These are phyloP conservation scores for Aspergillus terreus DNA, from an alignment of 2,329 filamentous ascomycete genomes.

Conservation along the genomic window DNA sequence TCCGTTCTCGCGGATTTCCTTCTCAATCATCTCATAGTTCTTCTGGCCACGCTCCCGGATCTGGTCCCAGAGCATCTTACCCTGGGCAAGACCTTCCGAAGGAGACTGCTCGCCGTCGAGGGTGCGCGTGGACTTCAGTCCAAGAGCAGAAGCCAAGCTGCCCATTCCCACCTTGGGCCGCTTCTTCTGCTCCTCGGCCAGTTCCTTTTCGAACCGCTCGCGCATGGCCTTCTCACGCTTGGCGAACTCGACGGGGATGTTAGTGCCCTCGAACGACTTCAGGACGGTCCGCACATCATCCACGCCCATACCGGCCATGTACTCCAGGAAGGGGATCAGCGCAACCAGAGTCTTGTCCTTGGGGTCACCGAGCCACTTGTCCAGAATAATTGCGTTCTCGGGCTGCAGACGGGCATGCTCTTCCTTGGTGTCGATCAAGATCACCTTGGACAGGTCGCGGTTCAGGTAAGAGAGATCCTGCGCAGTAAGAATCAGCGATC, in stretches of 20 bases:
- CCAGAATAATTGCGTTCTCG: constrained; percentile 90
- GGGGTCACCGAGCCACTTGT: constrained; percentile 82
- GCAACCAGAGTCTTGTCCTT: constrained; percentile 82
- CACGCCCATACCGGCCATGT: constrained; percentile 90
- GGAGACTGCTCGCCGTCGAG: constrained; percentile 66
- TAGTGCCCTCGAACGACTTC: constrained; percentile 81
- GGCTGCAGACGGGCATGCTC: constrained; percentile 83
- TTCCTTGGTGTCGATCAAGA: constrained; percentile 85
- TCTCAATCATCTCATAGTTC: constrained; percentile 84
- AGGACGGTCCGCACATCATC: constrained; percentile 81
- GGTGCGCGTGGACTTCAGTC: constrained; percentile 66
- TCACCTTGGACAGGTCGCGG: constrained; percentile 89
- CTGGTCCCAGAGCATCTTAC: constrained; percentile 96
- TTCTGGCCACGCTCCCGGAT: constrained; percentile 87
- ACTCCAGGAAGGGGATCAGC: constrained; percentile 95
- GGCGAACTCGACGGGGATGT: constrained; percentile 88
- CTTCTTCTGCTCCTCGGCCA: constrained; percentile 66
- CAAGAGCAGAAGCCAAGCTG: constrained; percentile 67
- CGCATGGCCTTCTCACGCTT: constrained; percentile 81
- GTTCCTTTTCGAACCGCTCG: constrained; percentile 75
- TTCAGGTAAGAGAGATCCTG: constrained; percentile 97
- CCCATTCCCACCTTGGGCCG: constrained; percentile 59
- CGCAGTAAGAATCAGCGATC: background rate
- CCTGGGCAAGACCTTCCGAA: constrained; percentile 76
- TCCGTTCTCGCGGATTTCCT: constrained; percentile 87